These are phyloP conservation scores for Chimonanthus praecox DNA, from an alignment of 164 flowering plant genomes.

Conservation along the genomic window DNA sequence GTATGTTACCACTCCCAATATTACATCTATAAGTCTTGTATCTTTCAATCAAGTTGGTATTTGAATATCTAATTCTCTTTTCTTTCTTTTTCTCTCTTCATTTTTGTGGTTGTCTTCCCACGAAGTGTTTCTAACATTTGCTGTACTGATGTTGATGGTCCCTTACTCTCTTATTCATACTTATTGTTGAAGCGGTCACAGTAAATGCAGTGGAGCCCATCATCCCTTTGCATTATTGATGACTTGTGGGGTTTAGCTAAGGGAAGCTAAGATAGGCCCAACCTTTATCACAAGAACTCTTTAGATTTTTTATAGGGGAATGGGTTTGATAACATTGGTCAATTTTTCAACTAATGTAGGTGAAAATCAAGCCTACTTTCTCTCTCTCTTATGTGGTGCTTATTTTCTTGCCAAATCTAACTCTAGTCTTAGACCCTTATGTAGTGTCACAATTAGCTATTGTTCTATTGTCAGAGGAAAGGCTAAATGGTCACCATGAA, in stretches of 20 bases:
- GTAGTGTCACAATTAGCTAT: too few relatives aligned
- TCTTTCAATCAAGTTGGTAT: neutral
- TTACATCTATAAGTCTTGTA: neutral
- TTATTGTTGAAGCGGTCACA: conserved; percentile 7
- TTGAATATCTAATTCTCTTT: neutral
- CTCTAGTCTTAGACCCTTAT: too few relatives aligned
- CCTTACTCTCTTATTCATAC: neutral
- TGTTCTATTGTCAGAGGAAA: neutral
- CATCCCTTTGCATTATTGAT: conserved; percentile 11
- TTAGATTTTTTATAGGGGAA: neutral
- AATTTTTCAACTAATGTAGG: neutral
- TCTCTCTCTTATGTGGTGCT: neutral
- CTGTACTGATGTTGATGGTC: conserved; percentile 4
- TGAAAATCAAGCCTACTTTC: neutral
- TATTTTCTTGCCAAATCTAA: too few relatives aligned
- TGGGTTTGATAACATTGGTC: neutral
- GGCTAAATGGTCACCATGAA: neutral
- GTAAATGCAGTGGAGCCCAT: conserved; percentile 11
- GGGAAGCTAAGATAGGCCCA: neutral
- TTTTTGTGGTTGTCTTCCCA: conserved; percentile 8
- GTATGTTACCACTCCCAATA: neutral
- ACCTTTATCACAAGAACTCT: neutral
- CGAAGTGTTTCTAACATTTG: conserved; percentile 1
- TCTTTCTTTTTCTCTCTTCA: neutral
- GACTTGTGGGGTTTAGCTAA: neutral